Evolutionary conservation across 1,284 basidiomycete genomes (phyloP).

Genomic region (Cryptococcus hybrid): DNA sequence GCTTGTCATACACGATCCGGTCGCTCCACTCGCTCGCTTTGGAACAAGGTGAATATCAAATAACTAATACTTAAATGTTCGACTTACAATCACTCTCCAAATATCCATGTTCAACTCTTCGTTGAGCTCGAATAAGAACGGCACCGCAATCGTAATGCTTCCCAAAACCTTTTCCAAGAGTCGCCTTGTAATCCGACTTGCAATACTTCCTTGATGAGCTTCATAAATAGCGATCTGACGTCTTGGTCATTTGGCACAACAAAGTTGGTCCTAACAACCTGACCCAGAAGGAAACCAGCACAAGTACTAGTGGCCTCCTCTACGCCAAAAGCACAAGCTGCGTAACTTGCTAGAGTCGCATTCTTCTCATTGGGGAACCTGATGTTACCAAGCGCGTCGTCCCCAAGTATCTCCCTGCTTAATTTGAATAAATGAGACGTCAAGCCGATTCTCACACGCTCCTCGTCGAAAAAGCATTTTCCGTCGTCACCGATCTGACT

Average conservation of each 20-base stretch:
- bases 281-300: constrained; percentile 28
- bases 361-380: constrained; percentile 5
- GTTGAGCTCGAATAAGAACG: constrained; percentile 33
- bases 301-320: constrained; percentile 7
- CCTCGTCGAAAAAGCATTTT: constrained; percentile 15
- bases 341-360: neutral
- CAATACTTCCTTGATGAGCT: constrained; percentile 19
- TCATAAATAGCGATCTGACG: constrained; percentile 9
- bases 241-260: constrained; percentile 12
- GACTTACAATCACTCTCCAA: constrained; percentile 36
- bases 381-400: constrained; percentile 11
- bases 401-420: constrained; percentile 22
- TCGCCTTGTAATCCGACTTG: constrained; percentile 19
- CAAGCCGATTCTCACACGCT: constrained; percentile 21
- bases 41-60: neutral
- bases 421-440: constrained; percentile 23
- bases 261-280: constrained; percentile 23
- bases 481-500: constrained; percentile 18
- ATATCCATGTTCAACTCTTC: constrained; percentile 36
- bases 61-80: no score
- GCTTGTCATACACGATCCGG: constrained; percentile 22
- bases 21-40: constrained; percentile 33
- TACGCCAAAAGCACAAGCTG: neutral
- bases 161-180: constrained; percentile 32
- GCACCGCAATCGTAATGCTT: constrained; percentile 39